These are phyloP conservation scores for Eremothecium cymbalariae DNA, from an alignment of 1,139 yeast species.

Conservation along the genomic window DNA sequence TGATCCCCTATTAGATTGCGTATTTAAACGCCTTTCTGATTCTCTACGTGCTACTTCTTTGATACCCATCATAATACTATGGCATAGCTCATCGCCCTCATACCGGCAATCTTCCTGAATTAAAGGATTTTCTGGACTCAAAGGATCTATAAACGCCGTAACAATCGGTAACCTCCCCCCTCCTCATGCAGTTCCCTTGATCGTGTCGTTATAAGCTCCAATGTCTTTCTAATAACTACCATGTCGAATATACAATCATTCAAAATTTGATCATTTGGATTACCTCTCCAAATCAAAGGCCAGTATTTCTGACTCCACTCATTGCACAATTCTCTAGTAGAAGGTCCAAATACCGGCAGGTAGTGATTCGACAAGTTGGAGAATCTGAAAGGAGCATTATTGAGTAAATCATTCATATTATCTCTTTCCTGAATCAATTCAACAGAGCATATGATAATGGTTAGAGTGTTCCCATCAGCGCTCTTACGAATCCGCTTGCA, in stretches of 20 bases:
- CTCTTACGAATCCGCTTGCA: conserved; percentile 36
- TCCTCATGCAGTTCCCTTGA: conserved; percentile 19
- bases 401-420: conserved; percentile 15
- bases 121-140: conserved; percentile 32
- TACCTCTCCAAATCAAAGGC: conserved; percentile 94
- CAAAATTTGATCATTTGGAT: conserved; percentile 70
- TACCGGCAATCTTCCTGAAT: conserved; percentile 36
- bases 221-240: conserved; percentile 35
- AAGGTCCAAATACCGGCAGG: conserved; percentile 50
- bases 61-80: conserved; percentile 69
- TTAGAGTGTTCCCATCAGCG: conserved; percentile 19
- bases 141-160: conserved; percentile 32
- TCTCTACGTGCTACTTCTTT: conserved; percentile 43
- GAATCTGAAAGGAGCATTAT: conserved; percentile 20
- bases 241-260: conserved; percentile 46
- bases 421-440: conserved; percentile 16
- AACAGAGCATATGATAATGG: conserved; percentile 33
- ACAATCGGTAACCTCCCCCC: conserved; percentile 17
- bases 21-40: conserved; percentile 8
- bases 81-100: conserved; percentile 46
- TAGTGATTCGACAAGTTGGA: conserved; percentile 22
- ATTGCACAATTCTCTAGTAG: conserved; percentile 52
- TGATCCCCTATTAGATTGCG: conserved; percentile 10
- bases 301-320: conserved; percentile 64
- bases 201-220: conserved; percentile 32